Conservation (phyloP, 192 early-diverging fungal genomes). For the Kappamyces sp. region DNA sequence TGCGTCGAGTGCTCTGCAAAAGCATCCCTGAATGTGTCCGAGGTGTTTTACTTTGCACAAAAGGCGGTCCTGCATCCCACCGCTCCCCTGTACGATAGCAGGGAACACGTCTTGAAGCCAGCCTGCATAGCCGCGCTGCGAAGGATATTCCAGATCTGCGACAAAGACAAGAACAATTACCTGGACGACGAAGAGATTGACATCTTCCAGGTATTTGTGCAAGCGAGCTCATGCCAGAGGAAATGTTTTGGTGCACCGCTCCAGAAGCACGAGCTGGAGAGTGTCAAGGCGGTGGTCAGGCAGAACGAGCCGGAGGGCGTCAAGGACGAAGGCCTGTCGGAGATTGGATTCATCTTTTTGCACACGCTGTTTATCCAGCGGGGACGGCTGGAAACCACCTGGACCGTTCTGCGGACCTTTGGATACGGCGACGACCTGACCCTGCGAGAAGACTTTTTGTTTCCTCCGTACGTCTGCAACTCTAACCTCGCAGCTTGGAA, state of each 20-base stretch:
- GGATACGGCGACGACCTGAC: constrained; percentile 95
- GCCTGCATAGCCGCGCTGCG: constrained; percentile 85
- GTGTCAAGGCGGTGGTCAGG: constrained; percentile 89
- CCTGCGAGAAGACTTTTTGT: constrained; percentile 84
- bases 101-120: constrained; percentile 86
- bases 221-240: constrained; percentile 37
- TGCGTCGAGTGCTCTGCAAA: constrained; percentile 99
- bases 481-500: constrained; percentile 54
- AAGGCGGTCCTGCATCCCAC: constrained; percentile 98
- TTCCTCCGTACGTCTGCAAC: constrained; percentile 56
- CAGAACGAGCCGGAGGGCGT: constrained; percentile 86
- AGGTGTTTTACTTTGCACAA: constrained; percentile 99
- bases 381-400: constrained; percentile 95
- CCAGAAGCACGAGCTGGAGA: constrained; percentile 91
- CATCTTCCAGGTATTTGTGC: constrained; percentile 73
- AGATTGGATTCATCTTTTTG: constrained; percentile 87
- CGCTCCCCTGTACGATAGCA: constrained; percentile 90
- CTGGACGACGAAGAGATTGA: constrained; percentile 93
- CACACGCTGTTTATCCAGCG: constrained; percentile 96
- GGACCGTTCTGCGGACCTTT: constrained; percentile 93
- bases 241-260: constrained; percentile 97
- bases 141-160: constrained; percentile 93
- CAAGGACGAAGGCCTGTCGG: constrained; percentile 76
- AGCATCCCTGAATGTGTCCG: constrained; percentile 86
- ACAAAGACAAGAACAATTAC: constrained; percentile 85